Evolutionary conservation across 208 protist species (phyloP).

Genomic region (Leishmania tarentolae): DNA sequence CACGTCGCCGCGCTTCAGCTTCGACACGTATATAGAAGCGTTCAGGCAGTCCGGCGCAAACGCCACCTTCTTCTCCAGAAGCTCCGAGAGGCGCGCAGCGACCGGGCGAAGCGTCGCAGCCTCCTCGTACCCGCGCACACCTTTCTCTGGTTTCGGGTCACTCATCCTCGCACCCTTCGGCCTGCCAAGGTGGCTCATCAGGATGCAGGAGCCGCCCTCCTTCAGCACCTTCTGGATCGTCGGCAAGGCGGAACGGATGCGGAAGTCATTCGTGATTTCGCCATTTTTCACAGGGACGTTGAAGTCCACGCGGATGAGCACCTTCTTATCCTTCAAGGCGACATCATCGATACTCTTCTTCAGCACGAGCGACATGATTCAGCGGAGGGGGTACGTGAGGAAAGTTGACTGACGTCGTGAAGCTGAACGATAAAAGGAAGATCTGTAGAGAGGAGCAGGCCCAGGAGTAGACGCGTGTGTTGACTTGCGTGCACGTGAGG

Average conservation of each 20-base stretch:
- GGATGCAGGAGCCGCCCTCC: slow-evolving; percentile 83
- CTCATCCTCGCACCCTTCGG: slow-evolving; percentile 94
- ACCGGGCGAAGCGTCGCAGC: slow-evolving; percentile 91
- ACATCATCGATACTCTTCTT: slow-evolving; percentile 86
- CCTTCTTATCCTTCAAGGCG: slow-evolving; percentile 91
- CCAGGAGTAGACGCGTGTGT: too few species aligned
- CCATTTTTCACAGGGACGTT: slow-evolving; percentile 98
- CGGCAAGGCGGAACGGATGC: slow-evolving; percentile 91
- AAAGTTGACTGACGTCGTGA: too few species aligned
- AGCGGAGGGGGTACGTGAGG: not conserved
- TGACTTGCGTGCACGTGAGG: too few species aligned
- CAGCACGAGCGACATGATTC: slow-evolving; percentile 48
- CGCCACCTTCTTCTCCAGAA: slow-evolving; percentile 75
- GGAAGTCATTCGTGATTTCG: slow-evolving; percentile 94
- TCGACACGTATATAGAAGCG: slow-evolving; percentile 25
- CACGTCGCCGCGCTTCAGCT: slow-evolving; percentile 79
- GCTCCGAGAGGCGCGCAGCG: slow-evolving; percentile 79
- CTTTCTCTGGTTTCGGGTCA: slow-evolving; percentile 52
- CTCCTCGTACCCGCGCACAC: slow-evolving; percentile 74
- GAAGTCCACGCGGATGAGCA: slow-evolving; percentile 97
- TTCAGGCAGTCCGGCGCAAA: slow-evolving; percentile 78
- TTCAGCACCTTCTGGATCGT: slow-evolving; percentile 96
- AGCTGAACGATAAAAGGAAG: too few species aligned
- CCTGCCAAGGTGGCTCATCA: slow-evolving; percentile 98
- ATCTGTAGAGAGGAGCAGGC: too few species aligned